phyloP scores from a whole-genome alignment of 1,139 yeast genomes.

The Magnusiomyces clavatus region DNA sequence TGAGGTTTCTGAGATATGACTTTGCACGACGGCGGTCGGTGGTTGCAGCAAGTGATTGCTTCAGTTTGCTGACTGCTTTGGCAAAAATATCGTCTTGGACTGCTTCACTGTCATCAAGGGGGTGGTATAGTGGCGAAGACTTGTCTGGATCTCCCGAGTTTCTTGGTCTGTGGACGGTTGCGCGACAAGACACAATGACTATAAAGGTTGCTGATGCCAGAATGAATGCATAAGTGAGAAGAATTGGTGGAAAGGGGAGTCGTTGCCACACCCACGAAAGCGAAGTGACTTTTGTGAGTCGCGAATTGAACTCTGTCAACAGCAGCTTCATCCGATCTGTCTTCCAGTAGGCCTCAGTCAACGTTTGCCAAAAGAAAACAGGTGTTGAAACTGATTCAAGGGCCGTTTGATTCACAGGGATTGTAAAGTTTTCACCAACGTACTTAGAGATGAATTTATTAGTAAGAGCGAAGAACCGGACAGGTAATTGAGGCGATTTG shows the following conservation, averaged over 20 bases:
- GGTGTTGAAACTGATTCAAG: too few species aligned
- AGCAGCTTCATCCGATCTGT: background rate
- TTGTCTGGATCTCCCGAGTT: constrained; percentile 39
- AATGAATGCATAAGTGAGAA: constrained; percentile 20
- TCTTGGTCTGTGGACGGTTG: constrained; percentile 38
- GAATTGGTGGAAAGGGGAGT: constrained; percentile 17
- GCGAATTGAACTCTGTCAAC: background rate
- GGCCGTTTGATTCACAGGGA: too few species aligned
- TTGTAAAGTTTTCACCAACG: too few species aligned
- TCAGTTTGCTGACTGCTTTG: constrained; percentile 2
- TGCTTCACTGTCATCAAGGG: constrained; percentile 31
- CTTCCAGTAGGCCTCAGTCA: too few species aligned
- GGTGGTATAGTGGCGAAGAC: constrained; percentile 39
- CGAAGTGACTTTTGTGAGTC: background rate
- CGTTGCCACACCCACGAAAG: constrained; percentile 11
- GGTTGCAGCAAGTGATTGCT: background rate
- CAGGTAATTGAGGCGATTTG: too few species aligned
- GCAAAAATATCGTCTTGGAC: constrained; percentile 12
- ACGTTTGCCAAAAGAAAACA: too few species aligned
- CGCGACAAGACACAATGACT: constrained; percentile 36
- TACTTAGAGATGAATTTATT: too few species aligned
- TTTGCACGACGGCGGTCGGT: constrained; percentile 1
- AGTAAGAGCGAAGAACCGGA: too few species aligned
- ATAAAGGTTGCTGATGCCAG: constrained; percentile 28
- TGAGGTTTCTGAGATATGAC: background rate